Percentiles rank a stretch among this genome's conserved stretches.
phyloP scores from a whole-genome alignment of 768 basidiomycete species.

The Coprinopsis strossmayeri region DNA sequence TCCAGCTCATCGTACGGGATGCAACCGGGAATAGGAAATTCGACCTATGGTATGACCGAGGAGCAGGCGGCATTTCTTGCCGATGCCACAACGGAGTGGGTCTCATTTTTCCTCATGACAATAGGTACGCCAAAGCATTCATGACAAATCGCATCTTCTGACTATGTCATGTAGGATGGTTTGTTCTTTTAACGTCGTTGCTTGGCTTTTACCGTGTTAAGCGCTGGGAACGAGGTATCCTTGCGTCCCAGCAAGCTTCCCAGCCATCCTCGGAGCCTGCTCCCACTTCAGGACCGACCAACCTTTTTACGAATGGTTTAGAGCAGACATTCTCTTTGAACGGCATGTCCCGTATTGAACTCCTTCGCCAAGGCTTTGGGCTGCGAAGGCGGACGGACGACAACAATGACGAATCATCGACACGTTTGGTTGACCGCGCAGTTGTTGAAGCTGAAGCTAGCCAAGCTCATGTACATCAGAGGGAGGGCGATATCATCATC shows the following conservation, averaged over 20 bases:
- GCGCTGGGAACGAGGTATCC: constrained; percentile 77
- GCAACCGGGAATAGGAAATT: background rate
- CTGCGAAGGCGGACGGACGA: constrained; percentile 22
- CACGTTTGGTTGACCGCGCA: constrained; percentile 19
- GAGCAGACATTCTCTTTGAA: constrained; percentile 34
- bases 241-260: constrained; percentile 44
- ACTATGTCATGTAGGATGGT: constrained; percentile 22
- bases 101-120: constrained; percentile 93
- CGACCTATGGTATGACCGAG: constrained; percentile 17
- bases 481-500: constrained; percentile 18
- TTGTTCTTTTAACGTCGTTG: constrained; percentile 72
- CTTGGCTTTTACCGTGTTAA: constrained; percentile 89
- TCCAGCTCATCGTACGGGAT: background rate
- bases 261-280: constrained; percentile 5
- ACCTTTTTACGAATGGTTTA: constrained; percentile 27
- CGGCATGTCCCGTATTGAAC: constrained; percentile 30
- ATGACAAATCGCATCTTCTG: too few relatives aligned
- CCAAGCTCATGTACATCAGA: constrained; percentile 21
- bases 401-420: constrained; percentile 16
- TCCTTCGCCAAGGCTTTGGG: constrained; percentile 42
- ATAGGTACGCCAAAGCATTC: too few relatives aligned
- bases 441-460: constrained; percentile 18
- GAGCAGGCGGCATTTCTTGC: constrained; percentile 37
- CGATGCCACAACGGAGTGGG: constrained; percentile 86
- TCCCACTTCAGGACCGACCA: constrained; percentile 15